These are phyloP conservation scores for Sophora flavescens DNA, from an alignment of 306 rosid genomes.

Conservation along the genomic window DNA sequence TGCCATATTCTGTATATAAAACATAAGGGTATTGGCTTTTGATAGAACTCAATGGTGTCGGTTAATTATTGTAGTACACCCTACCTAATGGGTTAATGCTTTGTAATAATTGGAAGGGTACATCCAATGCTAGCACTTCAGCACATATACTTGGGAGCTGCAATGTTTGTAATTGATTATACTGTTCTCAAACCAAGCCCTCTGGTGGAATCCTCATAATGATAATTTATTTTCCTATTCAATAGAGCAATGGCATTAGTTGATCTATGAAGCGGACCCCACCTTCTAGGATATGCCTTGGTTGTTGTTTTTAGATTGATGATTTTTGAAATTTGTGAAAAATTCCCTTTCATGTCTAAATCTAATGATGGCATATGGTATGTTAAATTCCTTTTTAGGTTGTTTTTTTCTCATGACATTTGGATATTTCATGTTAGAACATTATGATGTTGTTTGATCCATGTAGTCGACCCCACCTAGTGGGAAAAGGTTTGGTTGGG, in stretches of 20 bases:
- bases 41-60: background rate
- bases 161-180: background rate
- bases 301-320: background rate
- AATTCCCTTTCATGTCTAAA: background rate
- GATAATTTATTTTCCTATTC: background rate
- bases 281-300: background rate
- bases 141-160: background rate
- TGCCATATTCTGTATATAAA: conserved; percentile 6
- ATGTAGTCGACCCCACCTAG: too few species aligned
- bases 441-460: too few species aligned
- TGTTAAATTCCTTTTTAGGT: background rate
- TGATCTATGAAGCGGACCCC: background rate
- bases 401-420: conserved; percentile 1
- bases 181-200: conserved; percentile 1
- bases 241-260: background rate
- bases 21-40: background rate
- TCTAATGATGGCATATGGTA: conserved; percentile 8
- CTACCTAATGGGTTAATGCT: background rate
- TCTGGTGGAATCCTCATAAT: background rate
- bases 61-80: background rate
- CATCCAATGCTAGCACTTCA: background rate
- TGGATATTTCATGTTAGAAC: background rate
- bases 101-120: background rate
- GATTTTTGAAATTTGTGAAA: conserved; percentile 26
- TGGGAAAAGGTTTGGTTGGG: background rate